These are phyloP conservation scores for Coemansia sp. DNA, from an alignment of 192 early-diverging fungal species.

Conservation along the genomic window DNA sequence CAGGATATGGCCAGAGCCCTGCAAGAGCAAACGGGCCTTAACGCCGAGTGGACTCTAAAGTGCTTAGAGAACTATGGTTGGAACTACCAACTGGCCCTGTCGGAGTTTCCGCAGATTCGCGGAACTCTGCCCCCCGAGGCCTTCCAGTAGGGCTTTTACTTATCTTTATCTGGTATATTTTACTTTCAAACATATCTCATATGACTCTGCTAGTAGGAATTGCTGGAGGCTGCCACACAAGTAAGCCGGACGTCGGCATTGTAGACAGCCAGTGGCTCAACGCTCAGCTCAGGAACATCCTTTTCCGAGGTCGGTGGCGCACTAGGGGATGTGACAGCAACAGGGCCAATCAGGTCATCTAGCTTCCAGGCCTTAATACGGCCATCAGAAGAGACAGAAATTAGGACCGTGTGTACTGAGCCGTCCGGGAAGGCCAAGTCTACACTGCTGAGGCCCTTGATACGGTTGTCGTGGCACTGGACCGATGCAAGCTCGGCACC, in stretches of 20 bases:
- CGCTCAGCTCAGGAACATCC: conserved; percentile 12
- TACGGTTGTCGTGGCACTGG: conserved; percentile 42
- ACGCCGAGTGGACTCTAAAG: conserved; percentile 49
- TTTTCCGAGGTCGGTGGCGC: background rate
- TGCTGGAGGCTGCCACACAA: conserved; percentile 47
- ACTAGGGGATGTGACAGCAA: background rate
- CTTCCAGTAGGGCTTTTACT: conserved; percentile 28
- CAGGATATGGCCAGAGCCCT: conserved; percentile 52
- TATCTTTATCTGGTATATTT: background rate
- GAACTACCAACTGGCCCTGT: conserved; percentile 48
- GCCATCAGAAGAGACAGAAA: conserved; percentile 75
- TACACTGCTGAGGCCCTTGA: conserved; percentile 37
- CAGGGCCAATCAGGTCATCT: conserved; percentile 51
- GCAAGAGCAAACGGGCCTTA: conserved; percentile 45
- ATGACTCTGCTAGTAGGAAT: conserved; percentile 12
- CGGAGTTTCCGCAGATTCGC: conserved; percentile 47
- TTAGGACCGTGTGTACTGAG: conserved; percentile 46
- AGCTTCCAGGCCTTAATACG: conserved; percentile 71
- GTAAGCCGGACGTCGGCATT: conserved; percentile 66
- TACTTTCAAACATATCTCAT: background rate
- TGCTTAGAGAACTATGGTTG: conserved; percentile 51
- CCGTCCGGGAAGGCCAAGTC: conserved; percentile 44
- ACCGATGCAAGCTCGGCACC: conserved; percentile 43
- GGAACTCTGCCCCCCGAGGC: conserved; percentile 42
- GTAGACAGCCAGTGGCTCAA: conserved; percentile 57